A percentile compares a stretch with the other conserved stretches of the same genome.
phyloP scores from a whole-genome alignment of 768 basidiomycete species.

The Leccinum pellstonianum region DNA sequence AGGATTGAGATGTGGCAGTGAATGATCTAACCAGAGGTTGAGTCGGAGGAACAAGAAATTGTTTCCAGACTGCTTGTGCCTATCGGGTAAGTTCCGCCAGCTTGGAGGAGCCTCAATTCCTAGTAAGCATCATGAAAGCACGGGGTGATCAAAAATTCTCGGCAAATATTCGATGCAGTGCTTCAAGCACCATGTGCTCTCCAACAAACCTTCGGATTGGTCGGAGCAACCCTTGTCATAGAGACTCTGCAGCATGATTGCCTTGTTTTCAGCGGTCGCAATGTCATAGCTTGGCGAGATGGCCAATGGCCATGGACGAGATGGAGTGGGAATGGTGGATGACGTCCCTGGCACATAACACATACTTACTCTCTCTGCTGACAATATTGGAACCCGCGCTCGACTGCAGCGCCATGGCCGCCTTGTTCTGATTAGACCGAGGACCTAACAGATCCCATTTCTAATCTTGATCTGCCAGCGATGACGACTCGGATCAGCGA shows the following conservation, averaged over 20 bases:
- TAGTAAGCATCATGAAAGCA: background rate
- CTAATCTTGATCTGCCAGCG: background rate
- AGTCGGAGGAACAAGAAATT: background rate
- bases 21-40: background rate
- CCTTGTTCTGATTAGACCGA: conserved; percentile 62
- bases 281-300: too few species aligned
- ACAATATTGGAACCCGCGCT: conserved; percentile 89
- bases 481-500: background rate
- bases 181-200: conserved; percentile 72
- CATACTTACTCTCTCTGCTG: conserved; percentile 67
- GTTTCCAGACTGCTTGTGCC: background rate
- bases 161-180: conserved; percentile 83
- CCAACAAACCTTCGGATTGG: conserved; percentile 42
- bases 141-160: conserved; percentile 49
- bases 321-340: too few species aligned
- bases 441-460: background rate
- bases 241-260: too few species aligned
- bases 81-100: background rate
- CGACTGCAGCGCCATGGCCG: conserved; percentile 70
- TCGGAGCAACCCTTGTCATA: too few species aligned
- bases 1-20: background rate
- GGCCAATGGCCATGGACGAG: too few species aligned
- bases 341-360: background rate
- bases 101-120: background rate
- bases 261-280: too few species aligned